Conservation (phyloP, 345 rosid genomes). For the Hevea brasiliensis region DNA sequence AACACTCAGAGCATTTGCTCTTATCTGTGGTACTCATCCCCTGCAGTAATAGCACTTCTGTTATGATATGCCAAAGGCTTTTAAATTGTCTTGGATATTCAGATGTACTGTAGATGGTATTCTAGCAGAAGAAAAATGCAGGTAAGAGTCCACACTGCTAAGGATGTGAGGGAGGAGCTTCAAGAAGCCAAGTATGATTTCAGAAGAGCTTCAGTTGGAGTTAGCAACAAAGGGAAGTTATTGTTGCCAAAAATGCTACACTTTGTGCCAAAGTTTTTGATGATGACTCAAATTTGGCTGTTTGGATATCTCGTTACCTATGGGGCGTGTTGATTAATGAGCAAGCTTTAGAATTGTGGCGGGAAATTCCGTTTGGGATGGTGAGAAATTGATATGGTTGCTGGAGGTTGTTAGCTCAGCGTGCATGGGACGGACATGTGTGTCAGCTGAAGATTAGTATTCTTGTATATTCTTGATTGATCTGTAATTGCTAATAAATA, state of each 20-base stretch:
- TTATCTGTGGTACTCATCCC: conserved; percentile 89
- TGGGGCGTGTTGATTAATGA: too few species aligned
- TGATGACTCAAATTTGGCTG: conserved; percentile 67
- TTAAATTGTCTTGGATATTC: too few species aligned
- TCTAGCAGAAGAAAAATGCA: conserved; percentile 30
- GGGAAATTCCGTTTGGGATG: too few species aligned
- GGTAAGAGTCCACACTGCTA: conserved; percentile 74
- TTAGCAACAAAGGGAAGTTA: conserved; percentile 80
- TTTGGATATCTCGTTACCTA: conserved; percentile 86
- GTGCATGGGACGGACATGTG: too few species aligned
- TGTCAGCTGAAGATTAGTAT: too few species aligned
- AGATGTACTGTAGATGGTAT: background rate
- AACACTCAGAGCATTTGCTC: conserved; percentile 76
- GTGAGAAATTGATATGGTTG: too few species aligned
- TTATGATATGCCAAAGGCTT: conserved; percentile 1
- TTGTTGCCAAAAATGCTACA: conserved; percentile 83
- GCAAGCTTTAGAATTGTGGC: too few species aligned
- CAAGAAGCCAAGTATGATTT: conserved; percentile 79
- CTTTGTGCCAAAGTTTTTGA: conserved; percentile 64
- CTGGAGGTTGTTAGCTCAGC: too few species aligned
- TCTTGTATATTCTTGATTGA: too few species aligned
- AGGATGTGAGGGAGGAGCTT: conserved; percentile 68
- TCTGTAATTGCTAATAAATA: too few species aligned
- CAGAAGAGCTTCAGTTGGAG: conserved; percentile 74
- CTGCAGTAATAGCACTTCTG: conserved; percentile 51